Percentiles rank a stretch among this genome's conserved stretches.
Evolutionary conservation across 768 basidiomycete genomes (phyloP).

Genomic region (Tulasnella sp.): DNA sequence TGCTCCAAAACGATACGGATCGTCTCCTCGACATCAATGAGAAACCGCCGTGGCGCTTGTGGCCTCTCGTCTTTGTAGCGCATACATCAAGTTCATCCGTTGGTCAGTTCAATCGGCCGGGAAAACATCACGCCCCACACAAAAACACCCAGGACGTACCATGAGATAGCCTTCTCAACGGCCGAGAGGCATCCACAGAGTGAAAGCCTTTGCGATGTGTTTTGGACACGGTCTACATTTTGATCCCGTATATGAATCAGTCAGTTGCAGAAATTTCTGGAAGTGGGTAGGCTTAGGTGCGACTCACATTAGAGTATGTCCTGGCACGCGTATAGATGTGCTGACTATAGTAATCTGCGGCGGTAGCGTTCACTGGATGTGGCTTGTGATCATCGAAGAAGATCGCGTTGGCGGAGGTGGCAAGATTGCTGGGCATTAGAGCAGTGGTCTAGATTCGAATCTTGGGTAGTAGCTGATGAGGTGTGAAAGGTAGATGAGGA

Average conservation of each 20-base stretch:
- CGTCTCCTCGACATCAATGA: slow-evolving; percentile 97
- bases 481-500: too few species aligned
- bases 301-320: slow-evolving; percentile 76
- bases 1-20: slow-evolving; percentile 93
- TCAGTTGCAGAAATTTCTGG: slow-evolving; percentile 10
- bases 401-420: slow-evolving; percentile 12
- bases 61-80: slow-evolving; percentile 57
- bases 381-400: slow-evolving; percentile 16
- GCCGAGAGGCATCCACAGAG: background rate
- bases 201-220: background rate
- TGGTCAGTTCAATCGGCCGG: background rate
- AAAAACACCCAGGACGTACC: slow-evolving; percentile 27
- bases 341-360: slow-evolving; percentile 55
- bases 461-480: too few species aligned
- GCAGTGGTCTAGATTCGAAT: too few species aligned
- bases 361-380: slow-evolving; percentile 11
- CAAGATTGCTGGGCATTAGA: slow-evolving; percentile 11
- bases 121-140: background rate
- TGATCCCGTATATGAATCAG: background rate
- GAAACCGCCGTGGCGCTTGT: slow-evolving; percentile 72
- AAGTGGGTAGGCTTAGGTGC: background rate
- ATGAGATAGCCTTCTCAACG: slow-evolving; percentile 67
- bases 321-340: slow-evolving; percentile 72
- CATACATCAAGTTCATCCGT: background rate
- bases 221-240: background rate